A percentile compares a stretch with the other conserved stretches of the same genome.
Evolutionary conservation across 192 early-diverging fungal species (phyloP).

Genomic region (Linnemannia elongata): DNA sequence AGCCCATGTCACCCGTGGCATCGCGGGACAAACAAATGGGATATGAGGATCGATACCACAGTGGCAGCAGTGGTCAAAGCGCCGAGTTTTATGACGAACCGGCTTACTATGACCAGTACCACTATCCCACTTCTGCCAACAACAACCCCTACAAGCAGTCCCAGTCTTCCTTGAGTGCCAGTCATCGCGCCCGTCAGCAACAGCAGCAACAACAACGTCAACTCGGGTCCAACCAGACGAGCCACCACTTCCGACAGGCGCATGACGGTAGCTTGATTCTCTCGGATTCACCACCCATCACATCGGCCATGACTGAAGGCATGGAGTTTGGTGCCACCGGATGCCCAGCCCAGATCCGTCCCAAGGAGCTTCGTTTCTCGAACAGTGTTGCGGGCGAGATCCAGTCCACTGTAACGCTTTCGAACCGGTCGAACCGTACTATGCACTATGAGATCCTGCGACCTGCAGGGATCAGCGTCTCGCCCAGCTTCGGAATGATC

Average conservation of each 20-base stretch:
- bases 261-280: conserved; percentile 34
- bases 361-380: conserved; percentile 32
- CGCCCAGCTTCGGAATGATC: conserved; percentile 33
- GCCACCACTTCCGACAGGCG: conserved; percentile 36
- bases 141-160: not conserved
- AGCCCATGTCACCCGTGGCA: conserved; percentile 8
- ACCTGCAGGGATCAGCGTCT: conserved; percentile 31
- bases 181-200: not conserved
- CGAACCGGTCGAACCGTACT: conserved; percentile 28
- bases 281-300: conserved; percentile 1
- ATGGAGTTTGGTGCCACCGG: not conserved
- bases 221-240: conserved; percentile 24
- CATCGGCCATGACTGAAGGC: not conserved
- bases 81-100: conserved; percentile 35
- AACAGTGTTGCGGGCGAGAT: conserved; percentile 23
- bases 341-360: conserved; percentile 46
- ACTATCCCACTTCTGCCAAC: not conserved
- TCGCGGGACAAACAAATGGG: conserved; percentile 15
- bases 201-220: conserved; percentile 28
- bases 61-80: conserved; percentile 42
- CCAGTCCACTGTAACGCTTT: conserved; percentile 32
- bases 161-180: not conserved
- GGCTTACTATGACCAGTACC: conserved; percentile 17
- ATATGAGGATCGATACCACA: conserved; percentile 34
- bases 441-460: conserved; percentile 45